Evolutionary conservation across 2,329 filamentous ascomycete genomes (phyloP).

Genomic region (Talaromyces funiculosus): DNA sequence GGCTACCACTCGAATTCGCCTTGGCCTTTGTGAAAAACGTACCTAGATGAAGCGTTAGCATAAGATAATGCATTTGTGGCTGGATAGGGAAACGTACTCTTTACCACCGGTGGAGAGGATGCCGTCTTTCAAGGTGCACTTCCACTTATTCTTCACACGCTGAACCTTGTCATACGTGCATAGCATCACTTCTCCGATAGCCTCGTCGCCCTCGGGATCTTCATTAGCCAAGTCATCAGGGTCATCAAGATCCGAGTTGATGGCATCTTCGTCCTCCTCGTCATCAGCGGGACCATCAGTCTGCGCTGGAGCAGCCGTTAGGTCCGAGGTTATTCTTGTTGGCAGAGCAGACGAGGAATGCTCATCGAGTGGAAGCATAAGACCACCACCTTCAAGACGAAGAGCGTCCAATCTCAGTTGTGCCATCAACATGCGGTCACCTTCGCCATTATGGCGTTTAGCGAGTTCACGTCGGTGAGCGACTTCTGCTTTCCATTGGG

Average conservation of each 20-base stretch:
- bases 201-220: slow-evolving; percentile 81
- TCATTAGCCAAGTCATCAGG: slow-evolving; percentile 79
- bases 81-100: slow-evolving; percentile 60
- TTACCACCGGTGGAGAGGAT: slow-evolving; percentile 88
- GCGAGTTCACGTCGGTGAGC: slow-evolving; percentile 38
- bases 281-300: slow-evolving; percentile 53
- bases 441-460: slow-evolving; percentile 28
- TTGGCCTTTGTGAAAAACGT: slow-evolving; percentile 95
- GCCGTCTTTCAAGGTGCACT: slow-evolving; percentile 96
- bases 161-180: slow-evolving; percentile 99
- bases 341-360: slow-evolving; percentile 17
- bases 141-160: slow-evolving; percentile 99
- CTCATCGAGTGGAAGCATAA: slow-evolving; percentile 40
- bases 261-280: slow-evolving; percentile 80
- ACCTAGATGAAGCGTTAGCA: slow-evolving; percentile 44
- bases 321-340: slow-evolving; percentile 3
- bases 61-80: no score
- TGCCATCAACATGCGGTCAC: slow-evolving; percentile 37
- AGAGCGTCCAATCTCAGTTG: slow-evolving; percentile 39
- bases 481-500: slow-evolving; percentile 48
- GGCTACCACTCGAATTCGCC: slow-evolving; percentile 97
- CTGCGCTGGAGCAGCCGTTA: slow-evolving; percentile 30
- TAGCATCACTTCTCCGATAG: slow-evolving; percentile 84
- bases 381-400: slow-evolving; percentile 42
- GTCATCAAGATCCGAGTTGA: slow-evolving; percentile 97